Evolutionary conservation across 2,329 filamentous ascomycete genomes (phyloP), one percentile per base, ranked within the genome.

Genomic region (Colletotrichum spinosum): DNA sequence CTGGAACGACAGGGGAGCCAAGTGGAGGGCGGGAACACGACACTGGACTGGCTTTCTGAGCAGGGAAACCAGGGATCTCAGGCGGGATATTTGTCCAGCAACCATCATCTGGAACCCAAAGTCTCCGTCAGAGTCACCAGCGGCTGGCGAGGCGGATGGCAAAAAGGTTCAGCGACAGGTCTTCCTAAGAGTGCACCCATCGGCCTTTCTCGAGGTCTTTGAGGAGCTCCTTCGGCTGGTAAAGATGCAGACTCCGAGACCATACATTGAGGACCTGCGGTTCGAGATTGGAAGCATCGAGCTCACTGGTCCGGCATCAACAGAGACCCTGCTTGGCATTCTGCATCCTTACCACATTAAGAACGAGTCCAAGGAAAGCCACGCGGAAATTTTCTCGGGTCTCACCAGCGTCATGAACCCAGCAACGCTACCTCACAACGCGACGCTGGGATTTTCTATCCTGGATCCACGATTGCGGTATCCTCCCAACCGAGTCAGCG

Each of bases 381-480:
- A 88, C 65, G 82, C 77, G 2, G 73, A 77, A 42, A 77, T 83
- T 3, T 90, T 90, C 68, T 74, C 75, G 55, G 81, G 81, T 8
- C 77, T 92, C 2, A 74, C 76, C 12, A 83, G 86, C 2, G 80
- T 94, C 9, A 89, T 87, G 6, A 92, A 93, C 70, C 86, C 91
- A 2, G 85, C 90, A 0, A 83, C 88, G 2, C 80, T 97, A 2
- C 93, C 94, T 4, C 75, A 82, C 15, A 90, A 92, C 57, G 85
- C 90, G 2, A 75, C 96, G 4, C 80, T 98, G 4, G 83, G 86
- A 0, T 96, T 98, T 74, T 83, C 88, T 2, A 82, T 92, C 4
- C 84, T 88, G 57, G 96, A 99, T 73, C 94, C 95, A 37, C 90
- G 95, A 8, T 84, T 98, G 13, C 84, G 86, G 62, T 91, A 94